Conservation (phyloP, 352 stramenopile species). For the Pythium inflatum region DNA sequence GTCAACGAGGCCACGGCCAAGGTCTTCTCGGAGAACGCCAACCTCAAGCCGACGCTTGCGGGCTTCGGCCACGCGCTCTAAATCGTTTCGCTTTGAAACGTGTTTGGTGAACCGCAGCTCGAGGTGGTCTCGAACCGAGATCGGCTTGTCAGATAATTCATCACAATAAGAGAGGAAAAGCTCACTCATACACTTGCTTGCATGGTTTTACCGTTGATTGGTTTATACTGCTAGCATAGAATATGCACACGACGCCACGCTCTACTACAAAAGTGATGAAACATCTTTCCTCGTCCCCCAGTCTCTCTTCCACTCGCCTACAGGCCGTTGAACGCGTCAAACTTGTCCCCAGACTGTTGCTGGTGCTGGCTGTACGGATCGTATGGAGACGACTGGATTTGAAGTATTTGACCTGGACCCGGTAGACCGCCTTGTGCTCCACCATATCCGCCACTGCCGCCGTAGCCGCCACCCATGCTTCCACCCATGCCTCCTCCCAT, state of each 20-base stretch:
- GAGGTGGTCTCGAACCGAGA: no score
- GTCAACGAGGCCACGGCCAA: slow-evolving; percentile 87
- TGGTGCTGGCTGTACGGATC: slow-evolving; percentile 58
- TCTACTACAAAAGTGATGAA: slow-evolving; percentile 22
- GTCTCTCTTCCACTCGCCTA: slow-evolving; percentile 28
- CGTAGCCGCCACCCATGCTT: slow-evolving; percentile 23
- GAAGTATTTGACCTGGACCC: slow-evolving; percentile 65
- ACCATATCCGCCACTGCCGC: slow-evolving; percentile 36
- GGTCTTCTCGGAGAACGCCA: slow-evolving; percentile 84
- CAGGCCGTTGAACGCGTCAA: slow-evolving; percentile 81
- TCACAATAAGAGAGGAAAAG: slow-evolving; percentile 41
- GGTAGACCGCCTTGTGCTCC: slow-evolving; percentile 41
- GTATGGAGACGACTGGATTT: slow-evolving; percentile 68
- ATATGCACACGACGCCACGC: slow-evolving; percentile 8
- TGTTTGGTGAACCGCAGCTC: slow-evolving; percentile 24
- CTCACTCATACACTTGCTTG: slow-evolving; percentile 30
- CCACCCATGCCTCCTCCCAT: slow-evolving; percentile 13
- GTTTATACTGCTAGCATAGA: neutral
- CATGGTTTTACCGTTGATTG: neutral
- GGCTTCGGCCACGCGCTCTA: slow-evolving; percentile 83
- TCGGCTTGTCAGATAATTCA: slow-evolving; percentile 24
- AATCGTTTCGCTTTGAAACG: slow-evolving; percentile 26
- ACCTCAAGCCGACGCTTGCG: slow-evolving; percentile 86
- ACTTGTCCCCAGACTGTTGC: slow-evolving; percentile 55
- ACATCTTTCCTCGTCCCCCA: neutral